Evolutionary conservation across 2,329 filamentous ascomycete genomes (phyloP).

Genomic region (Scorias spongiosa): DNA sequence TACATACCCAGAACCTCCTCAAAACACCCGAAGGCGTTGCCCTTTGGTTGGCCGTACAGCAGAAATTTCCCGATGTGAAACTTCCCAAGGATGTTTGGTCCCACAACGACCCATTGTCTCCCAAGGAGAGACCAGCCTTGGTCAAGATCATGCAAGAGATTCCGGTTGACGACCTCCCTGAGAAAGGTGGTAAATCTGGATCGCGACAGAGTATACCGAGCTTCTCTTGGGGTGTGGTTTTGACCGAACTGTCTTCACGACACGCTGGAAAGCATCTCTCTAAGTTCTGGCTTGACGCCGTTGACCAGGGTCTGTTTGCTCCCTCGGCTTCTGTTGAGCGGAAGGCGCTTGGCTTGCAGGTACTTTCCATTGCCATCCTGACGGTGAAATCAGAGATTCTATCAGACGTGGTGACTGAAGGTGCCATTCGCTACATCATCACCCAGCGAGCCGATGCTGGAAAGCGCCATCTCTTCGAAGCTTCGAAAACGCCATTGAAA

Average conservation of each 20-base stretch:
- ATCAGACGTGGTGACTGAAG: conserved; percentile 59
- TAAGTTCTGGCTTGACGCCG: conserved; percentile 71
- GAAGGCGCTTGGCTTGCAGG: conserved; percentile 81
- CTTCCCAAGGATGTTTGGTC: conserved; percentile 60
- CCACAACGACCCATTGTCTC: conserved; percentile 53
- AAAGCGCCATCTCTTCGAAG: conserved; percentile 57
- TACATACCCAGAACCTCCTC: conserved; percentile 40
- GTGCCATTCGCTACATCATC: conserved; percentile 65
- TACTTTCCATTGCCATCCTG: conserved; percentile 62
- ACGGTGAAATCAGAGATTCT: conserved; percentile 35
- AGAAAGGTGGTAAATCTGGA: conserved; percentile 40
- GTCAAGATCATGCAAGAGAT: conserved; percentile 70
- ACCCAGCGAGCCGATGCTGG: conserved; percentile 69
- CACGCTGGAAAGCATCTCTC: conserved; percentile 37
- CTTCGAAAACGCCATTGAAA: conserved; percentile 62
- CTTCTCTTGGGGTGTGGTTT: conserved; percentile 73
- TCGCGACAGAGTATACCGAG: conserved; percentile 51
- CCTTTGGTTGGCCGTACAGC: conserved; percentile 62
- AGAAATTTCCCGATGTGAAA: conserved; percentile 47
- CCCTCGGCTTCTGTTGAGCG: conserved; percentile 69
- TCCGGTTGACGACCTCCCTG: conserved; percentile 33
- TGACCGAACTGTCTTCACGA: conserved; percentile 31
- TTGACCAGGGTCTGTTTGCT: conserved; percentile 79
- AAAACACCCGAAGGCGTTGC: conserved; percentile 80
- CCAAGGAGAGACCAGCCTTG: conserved; percentile 52